phyloP scores from a whole-genome alignment of 192 early-diverging fungal species.

The Piromyces finnis region DNA sequence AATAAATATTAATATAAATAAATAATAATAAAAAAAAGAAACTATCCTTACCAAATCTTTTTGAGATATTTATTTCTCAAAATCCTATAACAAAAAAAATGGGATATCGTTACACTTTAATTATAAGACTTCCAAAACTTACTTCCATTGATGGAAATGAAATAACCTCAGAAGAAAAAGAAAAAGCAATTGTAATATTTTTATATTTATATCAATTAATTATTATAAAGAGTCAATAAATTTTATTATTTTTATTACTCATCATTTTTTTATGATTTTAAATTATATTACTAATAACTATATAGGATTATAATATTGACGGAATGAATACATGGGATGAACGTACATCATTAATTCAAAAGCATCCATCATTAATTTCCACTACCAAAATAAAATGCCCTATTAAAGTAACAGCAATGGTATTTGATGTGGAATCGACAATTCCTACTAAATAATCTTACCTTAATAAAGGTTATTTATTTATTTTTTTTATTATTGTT shows the following conservation, averaged over 20 bases:
- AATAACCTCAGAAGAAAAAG: conserved; percentile 27
- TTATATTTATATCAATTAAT: background rate
- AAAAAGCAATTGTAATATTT: conserved; percentile 16
- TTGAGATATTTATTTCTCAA: conserved; percentile 20
- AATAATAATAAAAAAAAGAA: conserved; percentile 26
- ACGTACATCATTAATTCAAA: background rate
- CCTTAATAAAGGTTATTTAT: too few relatives aligned
- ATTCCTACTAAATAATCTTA: background rate
- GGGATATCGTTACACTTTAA: conserved; percentile 21
- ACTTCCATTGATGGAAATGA: conserved; percentile 28
- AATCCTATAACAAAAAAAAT: conserved; percentile 35
- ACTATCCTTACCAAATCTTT: conserved; percentile 34
- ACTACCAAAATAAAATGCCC: background rate
- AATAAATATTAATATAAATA: too few relatives aligned
- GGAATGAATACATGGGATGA: background rate
- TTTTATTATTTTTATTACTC: too few relatives aligned
- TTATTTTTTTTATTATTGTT: too few relatives aligned
- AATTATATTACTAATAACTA: background rate
- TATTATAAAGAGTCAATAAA: too few relatives aligned
- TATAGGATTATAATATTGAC: background rate
- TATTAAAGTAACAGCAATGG: background rate
- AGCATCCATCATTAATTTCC: background rate
- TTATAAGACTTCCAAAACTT: conserved; percentile 31
- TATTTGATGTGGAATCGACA: background rate
- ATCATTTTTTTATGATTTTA: background rate